These are phyloP conservation scores for Euptelea pleiosperma DNA, from an alignment of 164 flowering plant species.

Conservation along the genomic window DNA sequence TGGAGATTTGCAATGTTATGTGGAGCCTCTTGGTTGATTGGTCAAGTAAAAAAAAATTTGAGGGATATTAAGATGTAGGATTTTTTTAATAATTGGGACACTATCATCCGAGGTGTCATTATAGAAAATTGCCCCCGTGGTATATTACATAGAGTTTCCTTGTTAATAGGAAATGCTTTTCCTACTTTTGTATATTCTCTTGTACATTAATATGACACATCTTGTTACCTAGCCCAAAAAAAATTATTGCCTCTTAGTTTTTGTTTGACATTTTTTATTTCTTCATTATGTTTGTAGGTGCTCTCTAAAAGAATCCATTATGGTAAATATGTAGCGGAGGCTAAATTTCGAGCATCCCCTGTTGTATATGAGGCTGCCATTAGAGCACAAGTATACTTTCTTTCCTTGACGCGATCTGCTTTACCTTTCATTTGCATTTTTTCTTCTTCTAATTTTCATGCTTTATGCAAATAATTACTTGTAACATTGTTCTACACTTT, in stretches of 20 bases:
- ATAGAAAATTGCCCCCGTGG: too few relatives aligned
- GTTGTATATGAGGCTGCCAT: constrained; percentile 67
- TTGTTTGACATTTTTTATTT: not conserved
- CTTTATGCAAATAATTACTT: too few relatives aligned
- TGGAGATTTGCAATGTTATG: not conserved
- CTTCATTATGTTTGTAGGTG: constrained; percentile 38
- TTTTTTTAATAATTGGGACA: too few relatives aligned
- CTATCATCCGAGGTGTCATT: too few relatives aligned
- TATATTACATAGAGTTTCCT: too few relatives aligned
- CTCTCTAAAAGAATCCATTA: constrained; percentile 94
- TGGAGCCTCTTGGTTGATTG: too few relatives aligned
- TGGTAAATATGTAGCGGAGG: constrained; percentile 93
- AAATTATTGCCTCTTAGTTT: not conserved
- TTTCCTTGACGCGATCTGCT: not conserved
- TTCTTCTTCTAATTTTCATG: not conserved
- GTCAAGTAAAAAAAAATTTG: too few relatives aligned
- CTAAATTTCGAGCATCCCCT: constrained; percentile 74
- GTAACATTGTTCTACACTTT: not conserved
- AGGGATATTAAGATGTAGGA: too few relatives aligned
- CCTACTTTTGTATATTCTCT: too few relatives aligned
- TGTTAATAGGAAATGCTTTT: not conserved
- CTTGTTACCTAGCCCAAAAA: not conserved
- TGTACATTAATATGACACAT: not conserved
- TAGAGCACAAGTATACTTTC: constrained; percentile 52
- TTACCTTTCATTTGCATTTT: not conserved